Base-by-base conservation (phyloP, 2,329 filamentous ascomycete species). In the Fusarium sp. region DNA sequence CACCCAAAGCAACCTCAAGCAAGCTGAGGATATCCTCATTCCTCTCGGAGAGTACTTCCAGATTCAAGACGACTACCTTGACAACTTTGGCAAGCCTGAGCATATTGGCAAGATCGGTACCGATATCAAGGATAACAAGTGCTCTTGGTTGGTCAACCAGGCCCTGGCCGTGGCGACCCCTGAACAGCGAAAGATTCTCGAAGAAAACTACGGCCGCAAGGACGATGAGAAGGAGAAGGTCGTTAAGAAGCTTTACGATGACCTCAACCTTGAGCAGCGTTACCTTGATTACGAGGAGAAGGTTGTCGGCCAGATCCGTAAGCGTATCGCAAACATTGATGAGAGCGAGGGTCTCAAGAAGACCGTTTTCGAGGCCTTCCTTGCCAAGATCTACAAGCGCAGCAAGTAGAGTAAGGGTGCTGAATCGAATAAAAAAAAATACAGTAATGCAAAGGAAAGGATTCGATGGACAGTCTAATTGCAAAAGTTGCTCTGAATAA, bases 61-160 rank as follows among this genome's bases (percentile, higher is more conserved):
- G 85, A 90, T 97, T 72, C 96, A 99, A 84, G 96, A 99, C 82
- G 96, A 99, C 86, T 99, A 96, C 85, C 93, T 99, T 57, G 96
- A 99, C 87, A 97, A 97, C 85, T 99, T 96, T 79, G 96, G 95
- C 76, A 91, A 95, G 76, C 94, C 96, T 41, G 90, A 94, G 78
- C 89, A 94, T 78, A 96, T 99, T 80, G 96, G 96, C 83, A 99
- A 99, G 90, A 97, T 98, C 73, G 96, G 96, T 74, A 99, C 96
- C 67, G 96, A 99, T 79, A 99, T 99, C 82, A 91, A 95, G 87
- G 96, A 99, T 85, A 99, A 99, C 89, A 99, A 99, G 89, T 99
- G 96, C 88, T 97, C 93, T 44, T 99, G 96, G 96, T 86, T 99
- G 66, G 89, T 99, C 83, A 99, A 99, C 88, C 92, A 97, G 84